Evolutionary conservation across 2,329 filamentous ascomycete genomes (phyloP).

Genomic region (Camillea tinctor): DNA sequence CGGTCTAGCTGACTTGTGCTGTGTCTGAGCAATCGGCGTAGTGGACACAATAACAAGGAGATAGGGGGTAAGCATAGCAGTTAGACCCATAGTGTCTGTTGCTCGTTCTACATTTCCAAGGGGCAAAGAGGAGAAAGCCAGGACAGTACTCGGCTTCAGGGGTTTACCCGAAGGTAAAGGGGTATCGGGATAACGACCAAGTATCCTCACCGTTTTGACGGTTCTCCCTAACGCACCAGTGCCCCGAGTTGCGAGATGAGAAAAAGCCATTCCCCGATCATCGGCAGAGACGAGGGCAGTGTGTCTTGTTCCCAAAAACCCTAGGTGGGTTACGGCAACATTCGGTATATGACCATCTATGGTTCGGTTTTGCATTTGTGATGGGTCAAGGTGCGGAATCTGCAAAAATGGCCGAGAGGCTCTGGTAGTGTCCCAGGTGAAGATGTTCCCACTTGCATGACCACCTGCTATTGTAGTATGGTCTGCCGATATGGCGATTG

Average conservation of each 20-base stretch:
- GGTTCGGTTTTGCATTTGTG: constrained; percentile 63
- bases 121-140: constrained; percentile 86
- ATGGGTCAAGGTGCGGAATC: constrained; percentile 72
- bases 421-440: constrained; percentile 90
- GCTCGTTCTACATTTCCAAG: constrained; percentile 90
- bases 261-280: constrained; percentile 95
- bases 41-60: constrained; percentile 95
- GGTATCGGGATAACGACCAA: constrained; percentile 83
- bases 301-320: constrained; percentile 88
- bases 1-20: constrained; percentile 87
- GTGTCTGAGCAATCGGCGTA: constrained; percentile 91
- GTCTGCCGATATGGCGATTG: constrained; percentile 88
- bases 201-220: constrained; percentile 84
- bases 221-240: constrained; percentile 81
- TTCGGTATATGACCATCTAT: constrained; percentile 79
- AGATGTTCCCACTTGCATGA: constrained; percentile 86
- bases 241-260: constrained; percentile 88
- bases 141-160: constrained; percentile 88
- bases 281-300: constrained; percentile 95
- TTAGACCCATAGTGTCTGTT: constrained; percentile 84
- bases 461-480: constrained; percentile 89
- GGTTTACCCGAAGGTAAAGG: constrained; percentile 61
- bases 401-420: constrained; percentile 85
- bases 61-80: constrained; percentile 94
- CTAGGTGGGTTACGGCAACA: constrained; percentile 81